Evolutionary conservation across 169 alveolate genomes (phyloP).

Genomic region (Eimeria tenella): DNA sequence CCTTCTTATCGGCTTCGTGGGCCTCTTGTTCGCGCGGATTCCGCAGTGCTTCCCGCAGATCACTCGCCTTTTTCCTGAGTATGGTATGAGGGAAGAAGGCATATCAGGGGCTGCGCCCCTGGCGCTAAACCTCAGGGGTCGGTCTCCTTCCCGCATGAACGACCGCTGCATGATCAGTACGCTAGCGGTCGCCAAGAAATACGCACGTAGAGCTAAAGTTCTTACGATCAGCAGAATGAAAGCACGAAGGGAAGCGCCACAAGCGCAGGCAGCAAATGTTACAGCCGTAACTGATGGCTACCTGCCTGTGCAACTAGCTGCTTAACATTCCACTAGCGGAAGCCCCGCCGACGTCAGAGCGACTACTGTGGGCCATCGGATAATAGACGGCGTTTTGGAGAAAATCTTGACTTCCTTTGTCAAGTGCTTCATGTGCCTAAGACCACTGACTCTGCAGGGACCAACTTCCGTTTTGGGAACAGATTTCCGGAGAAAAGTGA

Average conservation of each 20-base stretch:
- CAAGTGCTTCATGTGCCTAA: no score
- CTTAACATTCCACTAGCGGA: neutral
- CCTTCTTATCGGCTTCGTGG: slow-evolving; percentile 58
- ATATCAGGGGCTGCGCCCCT: slow-evolving; percentile 42
- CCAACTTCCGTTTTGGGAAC: no score
- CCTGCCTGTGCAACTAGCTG: slow-evolving; percentile 52
- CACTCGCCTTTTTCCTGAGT: slow-evolving; percentile 47
- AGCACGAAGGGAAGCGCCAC: slow-evolving; percentile 23
- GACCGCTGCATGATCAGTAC: slow-evolving; percentile 69
- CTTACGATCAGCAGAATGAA: slow-evolving; percentile 66
- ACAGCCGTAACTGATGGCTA: slow-evolving; percentile 44
- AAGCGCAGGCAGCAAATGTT: neutral
- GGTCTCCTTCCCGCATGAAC: slow-evolving; percentile 72
- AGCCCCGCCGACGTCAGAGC: no score
- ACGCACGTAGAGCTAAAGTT: slow-evolving; percentile 66
- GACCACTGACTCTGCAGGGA: no score
- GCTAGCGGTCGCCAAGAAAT: slow-evolving; percentile 65
- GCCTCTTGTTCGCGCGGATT: slow-evolving; percentile 67
- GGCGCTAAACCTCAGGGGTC: slow-evolving; percentile 72
- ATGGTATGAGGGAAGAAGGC: slow-evolving; percentile 71
- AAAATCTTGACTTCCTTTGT: no score
- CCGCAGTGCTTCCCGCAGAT: slow-evolving; percentile 70
- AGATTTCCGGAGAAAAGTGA: no score
- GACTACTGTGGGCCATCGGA: no score
- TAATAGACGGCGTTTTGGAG: no score